These are phyloP conservation scores for Thelonectria olida DNA, from an alignment of 2,329 filamentous ascomycete genomes.

Conservation along the genomic window DNA sequence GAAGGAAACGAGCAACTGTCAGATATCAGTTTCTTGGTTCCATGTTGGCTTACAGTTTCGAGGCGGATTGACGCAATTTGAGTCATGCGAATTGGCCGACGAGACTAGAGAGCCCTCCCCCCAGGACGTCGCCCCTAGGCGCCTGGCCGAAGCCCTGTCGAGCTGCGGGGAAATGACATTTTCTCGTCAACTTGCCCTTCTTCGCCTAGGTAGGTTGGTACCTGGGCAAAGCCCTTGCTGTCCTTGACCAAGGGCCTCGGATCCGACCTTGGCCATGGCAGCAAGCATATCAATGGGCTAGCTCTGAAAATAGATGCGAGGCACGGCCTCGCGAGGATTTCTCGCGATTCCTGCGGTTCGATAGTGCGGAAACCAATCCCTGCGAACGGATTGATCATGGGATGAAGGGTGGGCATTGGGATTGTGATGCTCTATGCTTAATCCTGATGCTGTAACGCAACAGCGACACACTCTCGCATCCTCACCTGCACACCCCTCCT, in stretches of 20 bases:
- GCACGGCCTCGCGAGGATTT: too few species aligned
- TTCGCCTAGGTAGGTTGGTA: too few species aligned
- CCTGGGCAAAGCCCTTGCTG: too few species aligned
- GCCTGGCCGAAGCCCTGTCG: slow-evolving; percentile 5
- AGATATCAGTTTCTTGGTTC: slow-evolving; percentile 39
- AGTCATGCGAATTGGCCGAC: background rate
- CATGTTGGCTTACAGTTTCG: slow-evolving; percentile 24
- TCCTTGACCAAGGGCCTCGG: too few species aligned
- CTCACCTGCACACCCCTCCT: background rate
- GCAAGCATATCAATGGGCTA: too few species aligned
- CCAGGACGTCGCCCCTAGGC: too few species aligned
- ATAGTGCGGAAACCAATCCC: too few species aligned
- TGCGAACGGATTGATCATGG: background rate
- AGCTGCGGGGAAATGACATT: slow-evolving; percentile 33
- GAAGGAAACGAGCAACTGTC: slow-evolving; percentile 25
- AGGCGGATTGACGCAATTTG: slow-evolving; percentile 27
- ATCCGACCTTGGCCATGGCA: too few species aligned
- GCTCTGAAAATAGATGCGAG: too few species aligned
- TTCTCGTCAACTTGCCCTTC: too few species aligned
- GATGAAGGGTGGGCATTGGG: background rate
- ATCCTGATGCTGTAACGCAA: slow-evolving; percentile 4
- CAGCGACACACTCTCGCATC: background rate
- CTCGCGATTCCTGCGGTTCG: too few species aligned
- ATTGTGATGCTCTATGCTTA: slow-evolving; percentile 1
- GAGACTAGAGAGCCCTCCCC: background rate